Percentiles rank a stretch among this genome's conserved stretches.
Conservation (phyloP, 2,329 filamentous ascomycete genomes). For the Sporothrix brunneoviolacea region DNA sequence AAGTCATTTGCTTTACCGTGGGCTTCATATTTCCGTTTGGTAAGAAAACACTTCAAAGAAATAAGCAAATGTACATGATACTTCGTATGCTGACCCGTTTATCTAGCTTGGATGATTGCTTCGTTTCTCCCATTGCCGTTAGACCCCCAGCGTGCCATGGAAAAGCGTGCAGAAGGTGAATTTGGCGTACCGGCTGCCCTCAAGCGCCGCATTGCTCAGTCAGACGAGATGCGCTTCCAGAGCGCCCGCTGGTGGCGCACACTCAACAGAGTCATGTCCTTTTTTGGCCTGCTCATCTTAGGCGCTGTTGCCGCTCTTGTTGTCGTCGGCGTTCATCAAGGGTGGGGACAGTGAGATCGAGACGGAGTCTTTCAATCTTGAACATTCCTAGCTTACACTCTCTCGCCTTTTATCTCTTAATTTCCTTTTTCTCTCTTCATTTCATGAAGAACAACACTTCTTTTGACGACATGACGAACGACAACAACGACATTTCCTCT, state of each 20-base stretch:
- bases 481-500: no score
- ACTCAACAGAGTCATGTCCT: constrained; percentile 52
- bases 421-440: background rate
- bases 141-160: constrained; percentile 45
- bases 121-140: constrained; percentile 65
- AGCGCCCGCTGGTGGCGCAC: constrained; percentile 55
- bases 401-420: background rate
- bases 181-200: constrained; percentile 32
- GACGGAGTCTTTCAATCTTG: background rate
- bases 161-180: constrained; percentile 38
- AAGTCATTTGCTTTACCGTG: constrained; percentile 66
- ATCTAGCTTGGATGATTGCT: constrained; percentile 67
- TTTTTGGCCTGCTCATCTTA: constrained; percentile 48
- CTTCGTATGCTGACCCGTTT: constrained; percentile 16
- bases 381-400: no score
- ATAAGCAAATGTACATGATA: background rate
- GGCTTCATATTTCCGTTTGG: constrained; percentile 73
- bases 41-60: constrained; percentile 33
- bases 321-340: constrained; percentile 45
- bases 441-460: no score
- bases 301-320: constrained; percentile 46
- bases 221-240: constrained; percentile 41
- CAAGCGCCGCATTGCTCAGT: constrained; percentile 27
- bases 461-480: background rate
- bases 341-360: constrained; percentile 32